These are phyloP conservation scores for Lathyrus aphaca DNA, from an alignment of 306 rosid species.

Conservation along the genomic window DNA sequence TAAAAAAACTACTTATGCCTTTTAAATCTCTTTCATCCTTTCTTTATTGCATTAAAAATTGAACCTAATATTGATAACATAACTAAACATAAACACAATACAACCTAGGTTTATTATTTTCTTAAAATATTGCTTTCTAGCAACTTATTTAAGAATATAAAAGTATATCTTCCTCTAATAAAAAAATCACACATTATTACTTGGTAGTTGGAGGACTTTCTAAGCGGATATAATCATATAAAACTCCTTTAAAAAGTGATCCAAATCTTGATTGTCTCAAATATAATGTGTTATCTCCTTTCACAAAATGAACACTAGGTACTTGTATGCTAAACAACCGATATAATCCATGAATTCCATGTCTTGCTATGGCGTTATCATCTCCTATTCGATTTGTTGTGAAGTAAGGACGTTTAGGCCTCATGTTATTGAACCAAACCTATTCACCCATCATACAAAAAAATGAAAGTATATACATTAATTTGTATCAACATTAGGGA, in stretches of 20 bases:
- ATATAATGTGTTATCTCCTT: conserved; percentile 62
- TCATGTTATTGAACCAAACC: conserved; percentile 62
- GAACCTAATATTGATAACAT: background rate
- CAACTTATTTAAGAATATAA: background rate
- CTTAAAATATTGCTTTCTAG: background rate
- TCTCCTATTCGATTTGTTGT: conserved; percentile 53
- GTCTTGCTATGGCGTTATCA: conserved; percentile 83
- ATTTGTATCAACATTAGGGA: too few relatives aligned
- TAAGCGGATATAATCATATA: conserved; percentile 87
- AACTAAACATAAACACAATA: background rate
- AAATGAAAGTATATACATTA: background rate
- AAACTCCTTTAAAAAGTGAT: conserved; percentile 52
- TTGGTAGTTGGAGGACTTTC: conserved; percentile 59
- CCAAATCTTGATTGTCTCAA: conserved; percentile 53
- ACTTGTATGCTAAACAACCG: conserved; percentile 47
- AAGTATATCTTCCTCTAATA: background rate
- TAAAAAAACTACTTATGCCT: too few relatives aligned
- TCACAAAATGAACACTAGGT: conserved; percentile 32
- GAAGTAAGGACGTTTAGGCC: conserved; percentile 1
- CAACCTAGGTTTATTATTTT: background rate
- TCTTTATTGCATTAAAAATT: background rate
- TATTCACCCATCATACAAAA: conserved; percentile 28
- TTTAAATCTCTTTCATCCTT: background rate
- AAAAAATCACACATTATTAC: conserved; percentile 1
- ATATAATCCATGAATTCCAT: conserved; percentile 77